A percentile compares a stretch with the other conserved stretches of the same genome.
These are phyloP conservation scores for Thelonectria discophora DNA, from an alignment of 2,329 filamentous ascomycete species.

Conservation along the genomic window DNA sequence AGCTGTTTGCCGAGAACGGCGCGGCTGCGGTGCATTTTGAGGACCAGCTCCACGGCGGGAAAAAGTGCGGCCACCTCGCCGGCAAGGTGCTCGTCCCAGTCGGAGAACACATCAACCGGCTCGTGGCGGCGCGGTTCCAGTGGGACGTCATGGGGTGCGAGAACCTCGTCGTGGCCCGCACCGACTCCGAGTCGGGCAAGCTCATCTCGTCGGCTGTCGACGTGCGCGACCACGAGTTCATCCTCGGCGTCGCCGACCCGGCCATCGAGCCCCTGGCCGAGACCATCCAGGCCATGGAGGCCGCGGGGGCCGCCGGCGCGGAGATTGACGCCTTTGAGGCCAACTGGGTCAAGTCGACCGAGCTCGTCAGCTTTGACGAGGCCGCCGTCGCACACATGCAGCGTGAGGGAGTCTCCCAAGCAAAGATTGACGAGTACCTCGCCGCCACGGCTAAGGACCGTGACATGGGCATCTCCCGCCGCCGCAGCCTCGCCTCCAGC, in stretches of 20 bases:
- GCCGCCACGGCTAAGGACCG: conserved; percentile 68
- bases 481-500: conserved; percentile 75
- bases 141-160: conserved; percentile 99
- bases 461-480: conserved; percentile 80
- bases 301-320: conserved; percentile 74
- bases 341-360: conserved; percentile 85
- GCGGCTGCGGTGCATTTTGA: conserved; percentile 97
- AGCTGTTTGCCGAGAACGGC: conserved; percentile 96
- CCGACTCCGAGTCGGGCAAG: conserved; percentile 93
- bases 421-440: conserved; percentile 74
- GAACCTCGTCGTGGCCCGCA: conserved; percentile 93
- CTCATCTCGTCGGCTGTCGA: conserved; percentile 92
- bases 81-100: conserved; percentile 95
- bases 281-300: conserved; percentile 89
- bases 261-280: conserved; percentile 85
- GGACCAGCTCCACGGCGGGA: conserved; percentile 96
- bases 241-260: conserved; percentile 82
- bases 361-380: conserved; percentile 91
- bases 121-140: conserved; percentile 91
- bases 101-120: conserved; percentile 94
- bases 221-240: conserved; percentile 95
- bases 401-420: conserved; percentile 68
- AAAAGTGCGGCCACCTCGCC: conserved; percentile 97
- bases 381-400: conserved; percentile 80
- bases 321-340: conserved; percentile 91